These are phyloP conservation scores for Pseudozyma pruni DNA, from an alignment of 1,284 basidiomycete species.

Conservation along the genomic window DNA sequence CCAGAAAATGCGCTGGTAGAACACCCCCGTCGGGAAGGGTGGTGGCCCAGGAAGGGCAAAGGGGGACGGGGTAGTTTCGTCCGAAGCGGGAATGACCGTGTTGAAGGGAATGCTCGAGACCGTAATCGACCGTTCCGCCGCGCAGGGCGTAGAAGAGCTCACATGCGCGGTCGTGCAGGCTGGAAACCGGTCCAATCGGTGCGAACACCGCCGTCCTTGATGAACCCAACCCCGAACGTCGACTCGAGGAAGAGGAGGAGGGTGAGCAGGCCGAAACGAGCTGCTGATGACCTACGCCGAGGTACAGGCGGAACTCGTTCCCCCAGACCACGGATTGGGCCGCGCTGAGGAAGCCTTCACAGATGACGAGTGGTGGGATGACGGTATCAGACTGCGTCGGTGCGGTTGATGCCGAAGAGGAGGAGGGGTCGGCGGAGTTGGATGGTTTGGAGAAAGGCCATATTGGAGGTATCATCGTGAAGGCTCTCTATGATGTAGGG, in stretches of 20 bases:
- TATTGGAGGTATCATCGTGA: neutral
- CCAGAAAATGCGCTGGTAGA: constrained; percentile 72
- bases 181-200: constrained; percentile 71
- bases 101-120: constrained; percentile 68
- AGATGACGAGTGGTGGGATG: constrained; percentile 72
- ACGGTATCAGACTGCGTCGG: no score
- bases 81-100: constrained; percentile 71
- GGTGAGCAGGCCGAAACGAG: constrained; percentile 15
- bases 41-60: constrained; percentile 72
- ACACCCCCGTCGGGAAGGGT: neutral
- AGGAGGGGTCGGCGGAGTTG: neutral
- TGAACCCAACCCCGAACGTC: constrained; percentile 8
- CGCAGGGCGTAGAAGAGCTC: constrained; percentile 73
- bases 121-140: constrained; percentile 72
- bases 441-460: constrained; percentile 5
- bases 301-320: constrained; percentile 41
- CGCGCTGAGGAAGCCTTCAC: constrained; percentile 73
- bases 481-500: no score
- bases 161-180: constrained; percentile 74
- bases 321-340: constrained; percentile 71
- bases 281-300: constrained; percentile 41
- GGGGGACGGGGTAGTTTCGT: constrained; percentile 68
- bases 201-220: constrained; percentile 26
- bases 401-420: neutral
- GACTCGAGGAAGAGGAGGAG: neutral